Conservation (phyloP, 2,329 filamentous ascomycete genomes). For the Talaromyces sp. region DNA sequence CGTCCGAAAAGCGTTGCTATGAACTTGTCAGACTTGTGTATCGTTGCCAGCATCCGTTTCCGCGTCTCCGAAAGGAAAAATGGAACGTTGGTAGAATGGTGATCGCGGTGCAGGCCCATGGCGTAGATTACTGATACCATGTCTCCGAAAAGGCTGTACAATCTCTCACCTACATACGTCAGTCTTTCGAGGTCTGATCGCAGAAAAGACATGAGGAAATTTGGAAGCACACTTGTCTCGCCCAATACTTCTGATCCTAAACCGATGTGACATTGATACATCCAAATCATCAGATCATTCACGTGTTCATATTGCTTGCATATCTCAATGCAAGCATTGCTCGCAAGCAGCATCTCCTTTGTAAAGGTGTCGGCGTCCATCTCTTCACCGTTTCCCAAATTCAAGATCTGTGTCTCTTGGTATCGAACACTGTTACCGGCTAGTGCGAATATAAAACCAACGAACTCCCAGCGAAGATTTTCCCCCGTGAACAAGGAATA, state of each 20-base stretch:
- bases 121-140: slow-evolving; percentile 17
- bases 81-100: slow-evolving; percentile 15
- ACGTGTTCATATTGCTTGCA: slow-evolving; percentile 2
- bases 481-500: slow-evolving; percentile 14
- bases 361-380: slow-evolving; percentile 14
- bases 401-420: slow-evolving; percentile 1
- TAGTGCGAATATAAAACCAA: slow-evolving; percentile 21
- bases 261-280: slow-evolving; percentile 17
- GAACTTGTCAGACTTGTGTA: slow-evolving; percentile 25
- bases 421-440: slow-evolving; percentile 16
- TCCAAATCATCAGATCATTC: slow-evolving; percentile 19
- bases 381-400: slow-evolving; percentile 10
- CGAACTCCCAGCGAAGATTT: slow-evolving; percentile 22
- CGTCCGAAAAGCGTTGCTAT: slow-evolving; percentile 25
- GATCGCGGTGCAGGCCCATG: slow-evolving; percentile 8
- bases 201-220: not conserved
- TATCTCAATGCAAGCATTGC: slow-evolving; percentile 19
- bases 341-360: slow-evolving; percentile 19
- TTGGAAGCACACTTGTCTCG: slow-evolving; percentile 16
- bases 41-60: slow-evolving; percentile 22
- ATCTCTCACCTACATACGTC: slow-evolving; percentile 14
- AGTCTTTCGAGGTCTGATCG: not conserved
- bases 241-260: slow-evolving; percentile 16
- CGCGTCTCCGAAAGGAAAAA: slow-evolving; percentile 26
- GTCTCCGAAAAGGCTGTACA: slow-evolving; percentile 17